Percentiles rank a stretch among this genome's conserved stretches.
phyloP scores from a whole-genome alignment of 352 stramenopile genomes.

The Phytophthora megakarya region DNA sequence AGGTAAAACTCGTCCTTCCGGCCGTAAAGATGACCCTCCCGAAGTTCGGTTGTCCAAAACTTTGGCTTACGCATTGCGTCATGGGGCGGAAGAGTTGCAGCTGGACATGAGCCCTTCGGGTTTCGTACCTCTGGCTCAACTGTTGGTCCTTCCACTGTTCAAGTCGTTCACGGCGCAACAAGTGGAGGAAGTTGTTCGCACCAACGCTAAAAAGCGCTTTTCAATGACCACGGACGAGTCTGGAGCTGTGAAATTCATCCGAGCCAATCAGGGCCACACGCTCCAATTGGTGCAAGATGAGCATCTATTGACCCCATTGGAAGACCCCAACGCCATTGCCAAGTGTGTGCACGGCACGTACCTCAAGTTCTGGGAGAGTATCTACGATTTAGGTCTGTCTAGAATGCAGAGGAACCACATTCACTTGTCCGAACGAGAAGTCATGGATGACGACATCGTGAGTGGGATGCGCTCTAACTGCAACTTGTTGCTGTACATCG shows the following conservation, averaged over 20 bases:
- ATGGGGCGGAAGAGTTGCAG: conserved; percentile 69
- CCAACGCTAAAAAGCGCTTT: conserved; percentile 80
- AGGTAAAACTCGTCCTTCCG: conserved; percentile 29
- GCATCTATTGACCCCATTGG: conserved; percentile 69
- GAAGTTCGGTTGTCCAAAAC: conserved; percentile 80
- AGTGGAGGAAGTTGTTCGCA: conserved; percentile 69
- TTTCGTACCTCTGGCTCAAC: conserved; percentile 58
- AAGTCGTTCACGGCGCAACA: conserved; percentile 52
- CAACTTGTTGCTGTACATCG: conserved; percentile 79
- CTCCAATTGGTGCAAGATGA: conserved; percentile 69
- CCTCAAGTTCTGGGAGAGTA: conserved; percentile 67
- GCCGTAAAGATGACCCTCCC: conserved; percentile 44
- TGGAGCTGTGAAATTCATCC: conserved; percentile 57
- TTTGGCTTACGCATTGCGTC: conserved; percentile 76
- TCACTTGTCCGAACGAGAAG: conserved; percentile 72
- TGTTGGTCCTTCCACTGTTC: conserved; percentile 66
- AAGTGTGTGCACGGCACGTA: conserved; percentile 87
- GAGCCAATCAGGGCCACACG: conserved; percentile 84
- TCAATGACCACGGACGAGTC: conserved; percentile 59
- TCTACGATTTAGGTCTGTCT: conserved; percentile 56
- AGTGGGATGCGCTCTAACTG: conserved; percentile 78
- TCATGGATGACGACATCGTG: conserved; percentile 60
- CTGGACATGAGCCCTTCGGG: conserved; percentile 74
- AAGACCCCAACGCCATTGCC: conserved; percentile 44
- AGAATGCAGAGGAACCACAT: conserved; percentile 90